A percentile compares a stretch with the other conserved stretches of the same genome.
phyloP scores from a whole-genome alignment of 1,284 basidiomycete genomes.

The Kwoniella shivajii region DNA sequence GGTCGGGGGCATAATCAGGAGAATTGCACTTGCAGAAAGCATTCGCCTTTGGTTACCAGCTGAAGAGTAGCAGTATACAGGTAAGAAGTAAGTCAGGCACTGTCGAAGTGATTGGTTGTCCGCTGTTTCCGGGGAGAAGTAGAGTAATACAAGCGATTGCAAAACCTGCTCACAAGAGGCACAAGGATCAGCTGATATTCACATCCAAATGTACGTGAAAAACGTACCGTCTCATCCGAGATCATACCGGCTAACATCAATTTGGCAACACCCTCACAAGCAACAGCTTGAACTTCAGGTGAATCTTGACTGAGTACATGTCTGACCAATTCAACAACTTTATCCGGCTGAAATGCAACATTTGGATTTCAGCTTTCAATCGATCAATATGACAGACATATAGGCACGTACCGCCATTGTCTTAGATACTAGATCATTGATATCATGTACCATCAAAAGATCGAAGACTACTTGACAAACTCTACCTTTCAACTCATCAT shows the following conservation, averaged over 20 bases:
- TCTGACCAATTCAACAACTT: slow-evolving; percentile 73
- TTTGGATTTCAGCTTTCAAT: background rate
- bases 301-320: slow-evolving; percentile 74
- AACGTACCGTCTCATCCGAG: slow-evolving; percentile 67
- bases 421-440: slow-evolving; percentile 55
- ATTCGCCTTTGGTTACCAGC: slow-evolving; percentile 75
- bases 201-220: background rate
- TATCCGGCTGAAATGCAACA: slow-evolving; percentile 71
- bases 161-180: slow-evolving; percentile 63
- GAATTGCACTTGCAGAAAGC: slow-evolving; percentile 63
- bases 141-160: slow-evolving; percentile 74
- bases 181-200: slow-evolving; percentile 5
- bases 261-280: slow-evolving; percentile 85
- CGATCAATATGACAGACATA: background rate
- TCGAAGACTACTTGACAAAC: slow-evolving; percentile 89
- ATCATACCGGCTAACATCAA: slow-evolving; percentile 84
- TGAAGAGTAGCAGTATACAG: slow-evolving; percentile 87
- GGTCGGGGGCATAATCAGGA: background rate
- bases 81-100: slow-evolving; percentile 94
- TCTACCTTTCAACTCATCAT: slow-evolving; percentile 75
- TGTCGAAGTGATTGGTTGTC: slow-evolving; percentile 86
- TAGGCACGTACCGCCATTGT: slow-evolving; percentile 39
- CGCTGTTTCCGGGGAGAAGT: slow-evolving; percentile 82
- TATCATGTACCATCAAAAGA: slow-evolving; percentile 84
- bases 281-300: slow-evolving; percentile 72